Base-by-base conservation (phyloP, 2,329 filamentous ascomycete species). In the Pseudogymnoascus sp. region DNA sequence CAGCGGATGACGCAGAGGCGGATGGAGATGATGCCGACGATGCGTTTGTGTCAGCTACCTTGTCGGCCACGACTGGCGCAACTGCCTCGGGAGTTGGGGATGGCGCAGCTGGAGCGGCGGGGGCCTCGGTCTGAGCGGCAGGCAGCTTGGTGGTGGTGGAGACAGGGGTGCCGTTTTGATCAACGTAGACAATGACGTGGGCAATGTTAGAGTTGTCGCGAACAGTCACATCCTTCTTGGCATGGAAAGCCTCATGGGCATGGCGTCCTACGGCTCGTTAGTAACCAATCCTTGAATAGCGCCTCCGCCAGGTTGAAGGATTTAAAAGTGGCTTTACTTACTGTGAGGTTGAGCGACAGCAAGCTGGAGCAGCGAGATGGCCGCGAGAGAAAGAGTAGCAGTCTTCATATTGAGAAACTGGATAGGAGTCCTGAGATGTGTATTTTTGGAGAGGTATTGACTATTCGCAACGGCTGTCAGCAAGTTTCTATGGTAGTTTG, bases 171-270 rank as follows among this genome's bases (percentile, higher is more conserved):
- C 84, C 84, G 64, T 81, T 72, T 67, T 82, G 75, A 70, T 89
- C 80, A 53, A 88, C 83, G 73, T 83, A 88, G 69, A 89, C 79
- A 21, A 81, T 78, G 60, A 82, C 76, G 64, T 81, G 76, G 5
- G 79, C 77, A 8, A 77, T 67, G 12, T 67, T 61, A 11, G 61
- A 62, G 42, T 60, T 11, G 71, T 64, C 69, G 71, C 70, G 74
- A 68, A 71, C 74, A 70, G 66, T 75, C 12, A 67, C 68, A 64
- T 69, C 68, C 62, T 68, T 71, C 67, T 72, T 70, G 25, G 44
- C 65, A 42, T 69, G 67, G 50, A 68, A 53, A 42, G 70, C 67
- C 46, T 66, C 66, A 50, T 72, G 72, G 38, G 59, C 63, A 65
- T 72, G 70, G 21, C 69, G 70, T 18, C 64, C 61, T 65, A 62